Evolutionary conservation across 352 stramenopile genomes (phyloP).

Genomic region (Thalassiosira hispida): DNA sequence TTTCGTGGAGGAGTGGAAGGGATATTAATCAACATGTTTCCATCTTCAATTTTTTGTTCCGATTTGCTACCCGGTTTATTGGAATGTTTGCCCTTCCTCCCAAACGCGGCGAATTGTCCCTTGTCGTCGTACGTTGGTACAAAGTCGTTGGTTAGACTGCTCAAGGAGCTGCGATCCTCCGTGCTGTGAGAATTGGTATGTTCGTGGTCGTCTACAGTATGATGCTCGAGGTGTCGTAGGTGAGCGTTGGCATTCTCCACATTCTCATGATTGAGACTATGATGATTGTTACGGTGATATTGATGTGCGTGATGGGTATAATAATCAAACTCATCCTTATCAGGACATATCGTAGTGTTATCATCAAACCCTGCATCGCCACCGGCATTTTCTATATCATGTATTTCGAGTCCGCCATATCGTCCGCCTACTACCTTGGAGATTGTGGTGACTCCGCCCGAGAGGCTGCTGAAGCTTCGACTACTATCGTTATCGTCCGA

Average conservation of each 20-base stretch:
- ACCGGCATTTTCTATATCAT: constrained; percentile 13
- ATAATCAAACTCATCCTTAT: constrained; percentile 22
- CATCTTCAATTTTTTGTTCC: too few relatives aligned
- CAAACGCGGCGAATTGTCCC: constrained; percentile 5
- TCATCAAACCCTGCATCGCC: constrained; percentile 3
- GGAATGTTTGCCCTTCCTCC: background rate
- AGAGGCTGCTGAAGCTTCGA: background rate
- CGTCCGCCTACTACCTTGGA: constrained; percentile 3
- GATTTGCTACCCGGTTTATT: too few relatives aligned
- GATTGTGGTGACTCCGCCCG: constrained; percentile 11
- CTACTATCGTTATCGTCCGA: background rate
- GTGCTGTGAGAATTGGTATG: background rate
- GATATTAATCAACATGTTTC: too few relatives aligned
- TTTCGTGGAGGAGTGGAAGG: background rate
- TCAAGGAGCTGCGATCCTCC: background rate
- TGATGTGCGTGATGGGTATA: background rate
- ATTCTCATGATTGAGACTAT: too few relatives aligned
- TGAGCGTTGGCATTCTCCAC: background rate
- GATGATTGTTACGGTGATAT: too few relatives aligned
- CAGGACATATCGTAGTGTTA: constrained; percentile 12
- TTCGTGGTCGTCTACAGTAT: background rate
- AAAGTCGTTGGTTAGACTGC: constrained; percentile 4
- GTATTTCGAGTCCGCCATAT: constrained; percentile 2
- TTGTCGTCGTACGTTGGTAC: constrained; percentile 2
- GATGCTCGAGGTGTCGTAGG: background rate